Evolutionary conservation across 176 grass and related monocot species (phyloP).

Genomic region (Rhynchospora breviuscula): DNA sequence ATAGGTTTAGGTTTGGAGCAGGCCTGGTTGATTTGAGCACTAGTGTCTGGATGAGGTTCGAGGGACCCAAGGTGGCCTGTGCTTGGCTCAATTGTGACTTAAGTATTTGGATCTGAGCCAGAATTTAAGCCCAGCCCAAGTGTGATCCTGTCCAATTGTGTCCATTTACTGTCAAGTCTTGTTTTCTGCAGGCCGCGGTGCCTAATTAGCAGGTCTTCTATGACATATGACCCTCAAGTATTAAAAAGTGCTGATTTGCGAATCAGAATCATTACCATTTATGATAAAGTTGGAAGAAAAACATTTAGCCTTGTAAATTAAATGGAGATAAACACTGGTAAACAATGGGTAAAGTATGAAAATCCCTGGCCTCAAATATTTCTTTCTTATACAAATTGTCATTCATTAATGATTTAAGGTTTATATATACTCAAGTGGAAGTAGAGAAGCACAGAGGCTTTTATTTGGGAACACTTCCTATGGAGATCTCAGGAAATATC

Average conservation of each 20-base stretch:
- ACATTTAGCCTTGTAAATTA: not conserved
- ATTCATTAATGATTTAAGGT: conserved; percentile 41
- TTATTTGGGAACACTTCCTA: conserved; percentile 76
- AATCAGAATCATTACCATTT: not conserved
- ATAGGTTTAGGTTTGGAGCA: too few species aligned
- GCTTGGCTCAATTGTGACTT: too few species aligned
- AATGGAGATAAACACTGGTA: not conserved
- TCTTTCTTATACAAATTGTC: conserved; percentile 31
- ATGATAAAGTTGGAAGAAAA: conserved; percentile 2
- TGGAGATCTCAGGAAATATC: conserved; percentile 65
- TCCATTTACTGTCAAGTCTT: too few species aligned
- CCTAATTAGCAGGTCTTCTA: not conserved
- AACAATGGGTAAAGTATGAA: not conserved
- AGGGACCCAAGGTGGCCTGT: too few species aligned
- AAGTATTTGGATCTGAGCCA: too few species aligned
- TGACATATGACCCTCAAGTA: not conserved
- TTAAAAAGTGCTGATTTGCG: not conserved
- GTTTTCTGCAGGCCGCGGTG: too few species aligned
- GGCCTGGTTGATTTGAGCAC: too few species aligned
- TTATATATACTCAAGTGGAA: conserved; percentile 99
- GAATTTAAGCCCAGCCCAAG: too few species aligned
- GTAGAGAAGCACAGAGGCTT: conserved; percentile 89
- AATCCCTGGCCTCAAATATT: not conserved
- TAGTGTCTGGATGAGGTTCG: too few species aligned
- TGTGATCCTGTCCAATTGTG: too few species aligned